phyloP scores from a whole-genome alignment of 768 basidiomycete species.

The Pleurotus eryngii region DNA sequence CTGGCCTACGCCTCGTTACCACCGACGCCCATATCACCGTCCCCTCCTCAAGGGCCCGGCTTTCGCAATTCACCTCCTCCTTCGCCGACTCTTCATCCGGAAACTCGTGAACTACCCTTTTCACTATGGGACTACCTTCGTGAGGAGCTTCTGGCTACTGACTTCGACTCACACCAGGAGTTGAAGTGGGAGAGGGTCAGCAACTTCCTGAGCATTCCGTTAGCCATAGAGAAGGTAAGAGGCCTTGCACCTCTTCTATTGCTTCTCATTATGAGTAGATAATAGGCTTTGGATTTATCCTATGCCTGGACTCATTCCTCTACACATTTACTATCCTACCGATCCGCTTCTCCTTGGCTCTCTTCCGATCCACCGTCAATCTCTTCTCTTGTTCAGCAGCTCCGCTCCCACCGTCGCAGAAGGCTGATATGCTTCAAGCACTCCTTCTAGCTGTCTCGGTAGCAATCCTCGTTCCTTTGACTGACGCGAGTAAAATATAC shows the following conservation, averaged over 20 bases:
- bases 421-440: constrained; percentile 86
- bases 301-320: constrained; percentile 95
- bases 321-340: constrained; percentile 98
- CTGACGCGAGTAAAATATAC: constrained; percentile 97
- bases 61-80: constrained; percentile 22
- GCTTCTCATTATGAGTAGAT: constrained; percentile 46
- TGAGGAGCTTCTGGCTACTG: constrained; percentile 87
- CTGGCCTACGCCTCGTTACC: constrained; percentile 72
- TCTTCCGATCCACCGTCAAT: constrained; percentile 51
- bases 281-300: constrained; percentile 85
- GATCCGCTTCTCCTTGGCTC: constrained; percentile 74
- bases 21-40: constrained; percentile 62
- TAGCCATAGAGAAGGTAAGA: constrained; percentile 91
- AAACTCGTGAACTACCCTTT: constrained; percentile 47
- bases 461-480: constrained; percentile 71
- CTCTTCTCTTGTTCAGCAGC: constrained; percentile 46
- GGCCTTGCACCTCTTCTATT: constrained; percentile 5
- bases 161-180: constrained; percentile 92
- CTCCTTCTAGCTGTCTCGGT: constrained; percentile 75
- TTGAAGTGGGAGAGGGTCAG: constrained; percentile 94
- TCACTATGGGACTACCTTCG: constrained; percentile 91
- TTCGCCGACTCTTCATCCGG: constrained; percentile 21
- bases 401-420: constrained; percentile 80
- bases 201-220: constrained; percentile 90
- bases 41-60: constrained; percentile 31